Percentiles rank a stretch among this genome's conserved stretches.
Conservation (phyloP, 371 early-diverging fungal species). For the Syncephalastrum monosporum region DNA sequence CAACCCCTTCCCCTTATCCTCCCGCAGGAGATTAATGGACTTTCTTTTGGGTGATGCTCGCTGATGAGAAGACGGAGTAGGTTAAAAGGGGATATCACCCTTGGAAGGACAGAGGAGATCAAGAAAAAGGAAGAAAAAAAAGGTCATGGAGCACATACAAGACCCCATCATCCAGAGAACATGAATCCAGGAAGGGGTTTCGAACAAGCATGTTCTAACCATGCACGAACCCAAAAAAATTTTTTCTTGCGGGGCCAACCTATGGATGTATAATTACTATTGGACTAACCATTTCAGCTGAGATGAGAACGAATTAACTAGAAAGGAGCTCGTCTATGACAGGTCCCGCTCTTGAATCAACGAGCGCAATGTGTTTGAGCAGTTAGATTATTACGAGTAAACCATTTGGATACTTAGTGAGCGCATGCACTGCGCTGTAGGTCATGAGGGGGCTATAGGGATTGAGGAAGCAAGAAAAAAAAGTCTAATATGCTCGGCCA, state of each 20-base stretch:
- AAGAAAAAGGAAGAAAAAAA: no score
- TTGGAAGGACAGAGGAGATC: no score
- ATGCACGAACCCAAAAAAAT: no score
- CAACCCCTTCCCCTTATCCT: not conserved
- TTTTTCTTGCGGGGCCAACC: no score
- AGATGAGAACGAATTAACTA: no score
- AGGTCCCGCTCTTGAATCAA: not conserved
- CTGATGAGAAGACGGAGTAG: constrained; percentile 1
- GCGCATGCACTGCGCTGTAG: constrained; percentile 12
- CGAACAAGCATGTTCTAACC: no score
- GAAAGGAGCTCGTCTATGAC: not conserved
- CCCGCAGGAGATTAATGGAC: constrained; percentile 10
- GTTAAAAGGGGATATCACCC: constrained; percentile 2
- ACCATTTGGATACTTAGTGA: not conserved
- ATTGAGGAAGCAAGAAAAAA: constrained; percentile 3
- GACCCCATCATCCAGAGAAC: no score
- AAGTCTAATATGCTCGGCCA: constrained; percentile 10
- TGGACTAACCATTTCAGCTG: no score
- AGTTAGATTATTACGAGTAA: constrained; percentile 3
- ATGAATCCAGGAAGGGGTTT: no score
- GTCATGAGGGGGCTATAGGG: constrained; percentile 9
- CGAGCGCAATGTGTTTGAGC: not conserved
- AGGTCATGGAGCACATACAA: no score
- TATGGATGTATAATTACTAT: no score
- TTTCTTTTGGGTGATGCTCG: not conserved